Evolutionary conservation across 2,329 filamentous ascomycete species (phyloP), one percentile per base, ranked within the genome.

Genomic region (Xylaria sp.): DNA sequence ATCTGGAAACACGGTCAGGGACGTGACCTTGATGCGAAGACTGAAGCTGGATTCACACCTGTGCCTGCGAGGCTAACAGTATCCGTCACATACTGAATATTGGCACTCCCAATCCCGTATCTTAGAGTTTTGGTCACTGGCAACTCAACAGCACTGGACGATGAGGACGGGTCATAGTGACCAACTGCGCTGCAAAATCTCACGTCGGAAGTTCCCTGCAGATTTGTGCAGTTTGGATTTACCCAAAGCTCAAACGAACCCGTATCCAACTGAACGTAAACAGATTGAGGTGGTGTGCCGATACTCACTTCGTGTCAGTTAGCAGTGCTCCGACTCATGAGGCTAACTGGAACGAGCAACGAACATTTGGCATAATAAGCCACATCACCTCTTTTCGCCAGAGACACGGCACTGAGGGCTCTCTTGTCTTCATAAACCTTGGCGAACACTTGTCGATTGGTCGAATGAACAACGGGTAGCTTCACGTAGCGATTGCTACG

Each of bases 171-270:
- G 65, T 84, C 78, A 74, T 86, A 88, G 66, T 75, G 75, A 39
- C 86, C 86, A 6, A 83, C 79, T 9, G 79, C 80, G 15, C 80
- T 71, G 75, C 86, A 88, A 73, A 87, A 86, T 39, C 69, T 76
- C 23, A 78, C 74, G 69, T 86, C 84, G 4, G 80, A 72, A 0
- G 75, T 71, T 8, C 74, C 67, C 10, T 76, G 70, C 18, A 91
- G 80, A 1, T 76, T 76, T 8, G 84, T 86, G 74, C 85, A 88
- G 59, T 85, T 83, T 0, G 89, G 85, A 74, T 93, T 93, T 7
- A 89, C 84, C 87, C 87, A 89, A 39, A 89, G 81, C 79, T 89
- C 87, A 72, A 87, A 88, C 10, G 86, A 89, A 55, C 87, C 86
- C 0, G 88, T 89, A 75, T 89, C 87, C 64, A 89, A 77, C 74